A percentile compares a stretch with the other conserved stretches of the same genome.
Conservation (phyloP, 2,329 filamentous ascomycete genomes). For the Verticillium alfalfae region DNA sequence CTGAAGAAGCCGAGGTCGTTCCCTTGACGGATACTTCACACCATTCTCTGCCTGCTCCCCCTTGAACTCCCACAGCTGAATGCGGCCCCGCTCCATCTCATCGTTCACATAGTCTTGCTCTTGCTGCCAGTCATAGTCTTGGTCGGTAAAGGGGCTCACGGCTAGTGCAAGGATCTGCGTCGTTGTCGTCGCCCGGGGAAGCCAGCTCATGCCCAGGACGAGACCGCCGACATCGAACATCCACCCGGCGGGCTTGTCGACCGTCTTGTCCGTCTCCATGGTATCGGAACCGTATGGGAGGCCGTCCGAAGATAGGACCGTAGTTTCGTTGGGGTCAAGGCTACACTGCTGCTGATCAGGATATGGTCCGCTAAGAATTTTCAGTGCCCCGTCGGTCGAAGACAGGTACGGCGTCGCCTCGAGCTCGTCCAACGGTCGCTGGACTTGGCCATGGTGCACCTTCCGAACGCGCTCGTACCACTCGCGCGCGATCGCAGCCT, state of each 20-base stretch:
- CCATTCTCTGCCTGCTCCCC: slow-evolving; percentile 21
- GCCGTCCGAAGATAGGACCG: slow-evolving; percentile 19
- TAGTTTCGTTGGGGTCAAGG: slow-evolving; percentile 19
- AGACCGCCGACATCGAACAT: slow-evolving; percentile 50
- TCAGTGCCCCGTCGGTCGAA: slow-evolving; percentile 17
- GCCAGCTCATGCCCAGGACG: slow-evolving; percentile 48
- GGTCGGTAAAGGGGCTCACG: slow-evolving; percentile 44
- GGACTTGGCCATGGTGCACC: neutral
- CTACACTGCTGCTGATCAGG: slow-evolving; percentile 21
- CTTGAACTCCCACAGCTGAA: slow-evolving; percentile 48
- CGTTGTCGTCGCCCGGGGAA: slow-evolving; percentile 26
- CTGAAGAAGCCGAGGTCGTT: slow-evolving; percentile 30
- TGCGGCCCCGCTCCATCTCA: slow-evolving; percentile 35
- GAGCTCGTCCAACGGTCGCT: slow-evolving; percentile 7
- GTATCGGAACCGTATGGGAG: slow-evolving; percentile 21
- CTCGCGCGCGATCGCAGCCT: slow-evolving; percentile 1
- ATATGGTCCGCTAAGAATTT: slow-evolving; percentile 25
- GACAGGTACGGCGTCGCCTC: slow-evolving; percentile 22
- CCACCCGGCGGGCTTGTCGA: slow-evolving; percentile 37
- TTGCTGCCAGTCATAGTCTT: slow-evolving; percentile 27
- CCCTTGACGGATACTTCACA: slow-evolving; percentile 25
- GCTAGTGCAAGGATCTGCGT: slow-evolving; percentile 47
- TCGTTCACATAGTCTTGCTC: slow-evolving; percentile 26
- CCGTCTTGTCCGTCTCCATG: neutral
- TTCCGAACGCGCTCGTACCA: slow-evolving; percentile 9